Base-by-base conservation (phyloP, 139 green algal genomes). In the Axilococcus clingmanii region DNA sequence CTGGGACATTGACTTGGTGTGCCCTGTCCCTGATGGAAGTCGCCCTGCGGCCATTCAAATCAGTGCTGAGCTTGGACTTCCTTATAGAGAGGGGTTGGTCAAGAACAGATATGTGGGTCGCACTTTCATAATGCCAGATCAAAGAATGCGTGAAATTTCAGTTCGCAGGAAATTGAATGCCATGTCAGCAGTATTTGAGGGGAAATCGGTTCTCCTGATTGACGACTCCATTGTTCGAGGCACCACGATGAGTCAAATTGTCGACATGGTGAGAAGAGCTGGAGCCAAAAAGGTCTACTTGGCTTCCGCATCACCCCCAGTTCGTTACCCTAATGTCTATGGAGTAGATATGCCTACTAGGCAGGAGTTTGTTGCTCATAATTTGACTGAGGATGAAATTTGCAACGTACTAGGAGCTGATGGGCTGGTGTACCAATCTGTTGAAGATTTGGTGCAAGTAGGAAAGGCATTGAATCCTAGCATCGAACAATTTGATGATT, bases 51-150 rank as follows among this genome's bases (percentile, higher is more conserved):
- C 86, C 42, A 97, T 97, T 61, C 78, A 92, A 54, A 77, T 91
- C 55, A 77, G 53, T 14, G 64, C 79, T 3, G 83, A 93, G 57
- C 60, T 94, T 56, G 68, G 73, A 15, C 68, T 98, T 43, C 91
- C 91, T 0, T 98, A 97, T 74, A 64, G 83, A 5, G 88, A 98
- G 69, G 91, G 91, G 25, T 79, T 97, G 42, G 91, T 97, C 7
- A 96, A 95, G 66, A 95, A 95, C 69, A 71, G 84, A 24, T 99
- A 99, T 68, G 92, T 99, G 14, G 93, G 93, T 7, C 83, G 93
- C 57, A 99, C 93, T 46, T 99, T 99, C 82, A 99, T 99, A 80
- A 97, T 98, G 90, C 93, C 93, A 7, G 81, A 95, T 71, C 83
- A 90, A 70, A 74, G 78, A 34, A 83, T 86, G 65, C 68, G 91